Evolutionary conservation across 768 basidiomycete genomes (phyloP), one percentile per base, ranked within the genome.

Genomic region (Leccinum arenicola): DNA sequence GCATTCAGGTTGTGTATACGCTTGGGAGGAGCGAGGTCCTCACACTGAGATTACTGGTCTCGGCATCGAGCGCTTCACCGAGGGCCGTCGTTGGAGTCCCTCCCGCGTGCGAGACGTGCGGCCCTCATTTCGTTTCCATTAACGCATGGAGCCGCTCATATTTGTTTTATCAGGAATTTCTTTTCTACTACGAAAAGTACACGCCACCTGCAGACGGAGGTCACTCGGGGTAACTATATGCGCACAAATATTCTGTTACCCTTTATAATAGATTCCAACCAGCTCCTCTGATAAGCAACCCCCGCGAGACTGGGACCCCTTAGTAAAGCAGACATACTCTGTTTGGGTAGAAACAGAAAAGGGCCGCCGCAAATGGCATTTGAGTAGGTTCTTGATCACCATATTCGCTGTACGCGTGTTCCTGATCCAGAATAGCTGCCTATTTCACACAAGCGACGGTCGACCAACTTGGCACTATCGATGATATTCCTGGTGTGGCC

Each of bases 301-400:
- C 15, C 81, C 82, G 1, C 77, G 81, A 53, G 82, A 82, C 58
- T 86, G 84, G 84, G 84, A 88, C 65, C 83, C 81, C 9, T 78
- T 91, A 47, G 85, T 92, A 56, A 92, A 92, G 70, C 91, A 91
- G 71, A 92, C 91, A 0, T 93, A 91, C 69, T 91, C 89, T 0
- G 90, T 88, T 40, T 89, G 84, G 84, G 83, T 87, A 33, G 78
- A 83, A 56, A 84, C 85, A 5, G 80, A 80, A 35, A 82, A 80
- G 63, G 86, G 88, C 45, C 77, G 77, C 56, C 80, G 86, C 51
- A 93, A 93, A 74, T 91, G 89, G 91, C 91, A 92, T 70, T 77
- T 93, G 45, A 91, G 90, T 91, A 69, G 70, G 85, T 75, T 51
- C 40, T 60, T 23, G 60, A 45, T n/a, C 51, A 33, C 17, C 23